Base-by-base conservation (phyloP, 2,329 filamentous ascomycete genomes). In the Ophiostoma fasciatum region DNA sequence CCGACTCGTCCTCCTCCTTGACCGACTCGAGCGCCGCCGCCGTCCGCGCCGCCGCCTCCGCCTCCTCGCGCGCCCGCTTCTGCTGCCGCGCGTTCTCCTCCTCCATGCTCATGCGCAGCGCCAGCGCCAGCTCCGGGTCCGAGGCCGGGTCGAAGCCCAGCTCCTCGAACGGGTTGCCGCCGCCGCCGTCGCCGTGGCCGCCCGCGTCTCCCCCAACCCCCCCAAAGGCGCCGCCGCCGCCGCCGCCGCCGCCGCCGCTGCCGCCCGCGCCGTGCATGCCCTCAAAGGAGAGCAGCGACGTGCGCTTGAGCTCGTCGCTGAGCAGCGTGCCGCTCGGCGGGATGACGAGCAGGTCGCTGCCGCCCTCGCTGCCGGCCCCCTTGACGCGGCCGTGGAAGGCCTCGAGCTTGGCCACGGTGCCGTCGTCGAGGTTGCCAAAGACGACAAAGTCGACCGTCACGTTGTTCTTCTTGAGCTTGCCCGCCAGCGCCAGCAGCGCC, bases 391-490 rank as follows among this genome's bases (percentile, higher is more conserved):
- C 82, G 59, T 94, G 85, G 66, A 98, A 98, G 20, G 82, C 79
- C 52, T 84, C 77, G 36, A 98, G 74, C 64, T 96, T 96, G 62
- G 90, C 88, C 56, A 82, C 74, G 37, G 81, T 82, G 44, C 79
- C 84, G 46, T 93, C 82, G 46, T 90, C 83, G 36, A 94, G 71
- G 50, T 98, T 88, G 47, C 90, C 90, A 51, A 98, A 98, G 31
- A 88, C 75, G 42, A 98, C 73, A 52, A 98, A 88, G 58, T 98
- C 90, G 53, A 98, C 82, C 42, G 78, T 82, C 42, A 94, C 82
- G 52, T 82, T 88, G 59, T 79, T 81, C 71, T 98, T 98, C 75
- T 96, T 96, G 85, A 96, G 92, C 64, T 90, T 92, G 66, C 90
- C 93, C 30, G 90, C 87, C 21, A 98, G 71, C 53, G 83, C 82